These are phyloP conservation scores for Cyberlindnera meyerae DNA, from an alignment of 805 yeast genomes.

Conservation along the genomic window DNA sequence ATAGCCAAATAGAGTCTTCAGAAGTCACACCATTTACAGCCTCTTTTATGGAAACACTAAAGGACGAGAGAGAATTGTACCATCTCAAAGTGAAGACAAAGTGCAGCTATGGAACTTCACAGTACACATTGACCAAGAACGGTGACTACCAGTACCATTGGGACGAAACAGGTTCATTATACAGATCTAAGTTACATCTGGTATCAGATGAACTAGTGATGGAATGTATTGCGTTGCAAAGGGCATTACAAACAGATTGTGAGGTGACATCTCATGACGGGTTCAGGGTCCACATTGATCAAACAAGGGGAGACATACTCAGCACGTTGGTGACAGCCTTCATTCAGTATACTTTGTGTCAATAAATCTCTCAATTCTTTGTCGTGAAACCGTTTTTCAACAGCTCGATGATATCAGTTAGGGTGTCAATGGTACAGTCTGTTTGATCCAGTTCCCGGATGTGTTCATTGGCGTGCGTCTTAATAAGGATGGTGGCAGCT, in stretches of 20 bases:
- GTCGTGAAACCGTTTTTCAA: constrained; percentile 32
- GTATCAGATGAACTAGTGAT: too few relatives aligned
- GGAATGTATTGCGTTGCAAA: neutral
- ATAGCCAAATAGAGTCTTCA: too few relatives aligned
- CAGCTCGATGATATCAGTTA: constrained; percentile 33
- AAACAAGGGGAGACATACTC: constrained; percentile 7
- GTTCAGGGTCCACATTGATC: neutral
- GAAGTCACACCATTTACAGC: too few relatives aligned
- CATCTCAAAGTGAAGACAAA: too few relatives aligned
- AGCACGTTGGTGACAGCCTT: constrained; percentile 14
- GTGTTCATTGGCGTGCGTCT: constrained; percentile 45
- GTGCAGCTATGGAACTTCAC: too few relatives aligned
- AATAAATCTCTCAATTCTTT: neutral
- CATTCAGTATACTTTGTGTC: constrained; percentile 11
- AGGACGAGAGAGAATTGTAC: too few relatives aligned
- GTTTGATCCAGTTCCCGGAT: constrained; percentile 33
- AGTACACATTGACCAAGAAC: too few relatives aligned
- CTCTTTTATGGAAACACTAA: too few relatives aligned
- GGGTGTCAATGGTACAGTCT: constrained; percentile 22
- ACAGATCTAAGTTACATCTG: too few relatives aligned
- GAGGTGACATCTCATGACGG: neutral
- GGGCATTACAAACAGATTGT: neutral
- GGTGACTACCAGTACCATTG: too few relatives aligned
- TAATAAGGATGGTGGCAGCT: constrained; percentile 48
- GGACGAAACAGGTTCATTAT: too few relatives aligned